Percentiles rank a stretch among this genome's conserved stretches.
Evolutionary conservation across 306 rosid species (phyloP).

Genomic region (Luffa aegyptiaca): DNA sequence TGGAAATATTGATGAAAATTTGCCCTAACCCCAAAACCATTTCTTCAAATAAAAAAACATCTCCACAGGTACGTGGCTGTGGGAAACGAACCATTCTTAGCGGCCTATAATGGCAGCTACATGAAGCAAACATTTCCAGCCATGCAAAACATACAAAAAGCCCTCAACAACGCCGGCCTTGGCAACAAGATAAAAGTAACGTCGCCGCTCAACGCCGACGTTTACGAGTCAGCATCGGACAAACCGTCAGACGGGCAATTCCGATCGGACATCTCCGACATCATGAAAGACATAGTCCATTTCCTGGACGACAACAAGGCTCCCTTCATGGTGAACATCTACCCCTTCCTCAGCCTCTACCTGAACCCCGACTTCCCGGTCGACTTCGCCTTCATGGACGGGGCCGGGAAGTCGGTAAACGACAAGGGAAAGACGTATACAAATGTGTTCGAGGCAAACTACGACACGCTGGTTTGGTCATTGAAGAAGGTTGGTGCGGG

Average conservation of each 20-base stretch:
- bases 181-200: slow-evolving; percentile 46
- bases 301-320: slow-evolving; percentile 29
- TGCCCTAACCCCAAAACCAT: neutral
- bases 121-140: slow-evolving; percentile 42
- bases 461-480: slow-evolving; percentile 51
- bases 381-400: slow-evolving; percentile 53
- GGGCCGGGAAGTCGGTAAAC: neutral
- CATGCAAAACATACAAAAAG: slow-evolving; percentile 53
- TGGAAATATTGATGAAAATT: neutral
- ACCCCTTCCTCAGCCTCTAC: slow-evolving; percentile 16
- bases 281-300: slow-evolving; percentile 25
- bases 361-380: slow-evolving; percentile 26
- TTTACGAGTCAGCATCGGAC: slow-evolving; percentile 39
- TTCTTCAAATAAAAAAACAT: neutral
- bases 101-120: slow-evolving; percentile 36
- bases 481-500: slow-evolving; percentile 32
- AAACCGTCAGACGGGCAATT: slow-evolving; percentile 54
- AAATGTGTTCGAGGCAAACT: slow-evolving; percentile 68
- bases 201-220: slow-evolving; percentile 59
- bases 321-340: slow-evolving; percentile 61
- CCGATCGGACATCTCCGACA: slow-evolving; percentile 22
- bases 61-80: slow-evolving; percentile 49
- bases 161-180: slow-evolving; percentile 38
- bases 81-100: slow-evolving; percentile 68
- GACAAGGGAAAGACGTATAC: slow-evolving; percentile 31